Base-by-base conservation (phyloP, 116 monocot genomes). In the Iris pallida region DNA sequence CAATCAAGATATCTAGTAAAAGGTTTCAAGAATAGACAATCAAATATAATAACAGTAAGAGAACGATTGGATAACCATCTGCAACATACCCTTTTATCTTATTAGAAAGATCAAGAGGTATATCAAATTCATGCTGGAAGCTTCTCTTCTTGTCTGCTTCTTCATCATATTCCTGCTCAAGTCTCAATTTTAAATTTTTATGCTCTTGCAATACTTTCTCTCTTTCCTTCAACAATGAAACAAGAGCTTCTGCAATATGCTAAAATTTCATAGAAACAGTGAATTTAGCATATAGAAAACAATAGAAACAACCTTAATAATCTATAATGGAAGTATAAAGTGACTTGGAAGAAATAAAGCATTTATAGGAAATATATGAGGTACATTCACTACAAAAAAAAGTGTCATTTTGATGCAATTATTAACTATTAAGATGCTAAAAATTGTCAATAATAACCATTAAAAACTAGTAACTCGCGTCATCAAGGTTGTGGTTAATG, bases 231-330 rank as follows among this genome's bases (percentile, higher is more conserved):
- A 72, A 49, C 60, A 90, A 76, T 5, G 90, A 85, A 49, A 69
- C 77, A 67, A 97, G 72, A 51, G 83, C 81, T 76, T 90, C 93
- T 68, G 77, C 81, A 68, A 97, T 72, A 87, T 85, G 85, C 97
- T 97, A 74, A 53, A 30, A 30, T 30, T 30, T 30, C 3, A 3
- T 30, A 30, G 30, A 30, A 30, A 30, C n/a, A 30, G 30, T 30
- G 30, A 30, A 30, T n/a, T 30, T 30, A 30, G 30, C 30, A 30
- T 15, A 16, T 66, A 16, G 3, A 67, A 30, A 52, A 69, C 64
- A 2, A 16, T 30, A 61, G 10, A 5, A 53, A 45, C n/a, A 4
- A 41, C 20, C 55, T 20, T 30, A 30, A 30, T 30, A 30, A 1
- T 30, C 30, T 30, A 30, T 30, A 1, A 30, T 30, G 30, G 3